Percentiles rank a stretch among this genome's conserved stretches.
These are phyloP conservation scores for Oryza meridionalis DNA, from an alignment of 176 grass and related monocot species.

Conservation along the genomic window DNA sequence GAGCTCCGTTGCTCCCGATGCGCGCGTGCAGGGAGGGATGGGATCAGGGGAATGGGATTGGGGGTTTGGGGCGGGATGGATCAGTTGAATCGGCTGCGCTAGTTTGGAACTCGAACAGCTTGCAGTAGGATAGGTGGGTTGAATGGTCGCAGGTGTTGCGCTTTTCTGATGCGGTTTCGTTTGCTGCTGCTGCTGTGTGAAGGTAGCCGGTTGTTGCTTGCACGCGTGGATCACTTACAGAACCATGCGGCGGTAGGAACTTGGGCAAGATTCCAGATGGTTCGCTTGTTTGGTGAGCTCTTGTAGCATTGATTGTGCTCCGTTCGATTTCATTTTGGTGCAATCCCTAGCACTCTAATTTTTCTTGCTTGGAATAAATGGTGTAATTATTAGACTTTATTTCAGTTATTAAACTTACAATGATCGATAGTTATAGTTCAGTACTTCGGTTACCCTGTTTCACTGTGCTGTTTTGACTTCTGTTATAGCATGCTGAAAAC, in stretches of 20 bases:
- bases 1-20: background rate
- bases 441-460: background rate
- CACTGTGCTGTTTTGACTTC: background rate
- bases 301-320: slow-evolving; percentile 3
- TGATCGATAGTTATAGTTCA: background rate
- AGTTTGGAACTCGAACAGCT: background rate
- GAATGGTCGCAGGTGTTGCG: background rate
- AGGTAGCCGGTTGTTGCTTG: slow-evolving; percentile 2
- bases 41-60: background rate
- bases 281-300: slow-evolving; percentile 26
- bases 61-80: background rate
- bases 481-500: background rate
- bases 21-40: background rate
- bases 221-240: background rate
- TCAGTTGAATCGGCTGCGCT: background rate
- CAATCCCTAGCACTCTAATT: background rate
- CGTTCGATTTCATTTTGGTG: background rate
- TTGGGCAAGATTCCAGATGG: slow-evolving; percentile 14
- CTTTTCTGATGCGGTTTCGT: background rate
- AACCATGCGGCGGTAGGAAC: background rate
- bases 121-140: background rate
- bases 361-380: background rate
- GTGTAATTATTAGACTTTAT: background rate
- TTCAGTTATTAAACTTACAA: background rate
- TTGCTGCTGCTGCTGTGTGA: background rate